A percentile compares a stretch with the other conserved stretches of the same genome.
Evolutionary conservation across 2,329 filamentous ascomycete species (phyloP).

Genomic region (Fusarium armeniacum): DNA sequence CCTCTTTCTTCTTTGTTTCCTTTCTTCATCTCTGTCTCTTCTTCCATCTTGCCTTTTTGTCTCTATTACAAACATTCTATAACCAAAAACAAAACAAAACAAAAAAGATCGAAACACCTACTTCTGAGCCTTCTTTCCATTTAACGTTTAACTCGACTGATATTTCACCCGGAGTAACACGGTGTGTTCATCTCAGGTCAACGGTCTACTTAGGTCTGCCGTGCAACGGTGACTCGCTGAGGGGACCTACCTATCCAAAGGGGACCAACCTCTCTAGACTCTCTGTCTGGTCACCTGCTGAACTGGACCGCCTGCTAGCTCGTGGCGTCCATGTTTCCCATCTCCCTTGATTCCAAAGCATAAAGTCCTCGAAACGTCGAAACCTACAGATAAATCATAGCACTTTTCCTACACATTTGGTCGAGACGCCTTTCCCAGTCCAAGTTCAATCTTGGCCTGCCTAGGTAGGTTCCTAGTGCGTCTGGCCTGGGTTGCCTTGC

Average conservation of each 20-base stretch:
- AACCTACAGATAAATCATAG: neutral
- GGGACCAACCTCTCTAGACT: slow-evolving; percentile 18
- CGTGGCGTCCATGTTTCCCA: slow-evolving; percentile 13
- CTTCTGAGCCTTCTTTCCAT: slow-evolving; percentile 7
- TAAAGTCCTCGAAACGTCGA: neutral
- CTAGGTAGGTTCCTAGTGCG: neutral
- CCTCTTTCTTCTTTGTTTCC: slow-evolving; percentile 3
- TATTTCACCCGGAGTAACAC: slow-evolving; percentile 29
- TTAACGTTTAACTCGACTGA: neutral
- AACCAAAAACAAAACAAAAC: neutral
- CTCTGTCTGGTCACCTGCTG: slow-evolving; percentile 27
- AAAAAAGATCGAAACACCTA: slow-evolving; percentile 4
- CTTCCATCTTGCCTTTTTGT: no score
- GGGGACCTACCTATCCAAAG: neutral
- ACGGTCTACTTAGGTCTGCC: slow-evolving; percentile 6
- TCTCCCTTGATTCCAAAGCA: neutral
- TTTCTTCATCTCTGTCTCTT: neutral
- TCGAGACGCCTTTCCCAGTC: neutral
- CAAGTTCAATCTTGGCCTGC: neutral
- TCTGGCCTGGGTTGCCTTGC: neutral
- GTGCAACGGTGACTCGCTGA: slow-evolving; percentile 37
- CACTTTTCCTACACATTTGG: neutral
- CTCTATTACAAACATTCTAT: neutral
- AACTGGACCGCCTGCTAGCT: slow-evolving; percentile 17
- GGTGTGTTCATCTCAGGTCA: slow-evolving; percentile 29